Conservation (phyloP, 163 green algal species). For the Prototheca cutis region DNA sequence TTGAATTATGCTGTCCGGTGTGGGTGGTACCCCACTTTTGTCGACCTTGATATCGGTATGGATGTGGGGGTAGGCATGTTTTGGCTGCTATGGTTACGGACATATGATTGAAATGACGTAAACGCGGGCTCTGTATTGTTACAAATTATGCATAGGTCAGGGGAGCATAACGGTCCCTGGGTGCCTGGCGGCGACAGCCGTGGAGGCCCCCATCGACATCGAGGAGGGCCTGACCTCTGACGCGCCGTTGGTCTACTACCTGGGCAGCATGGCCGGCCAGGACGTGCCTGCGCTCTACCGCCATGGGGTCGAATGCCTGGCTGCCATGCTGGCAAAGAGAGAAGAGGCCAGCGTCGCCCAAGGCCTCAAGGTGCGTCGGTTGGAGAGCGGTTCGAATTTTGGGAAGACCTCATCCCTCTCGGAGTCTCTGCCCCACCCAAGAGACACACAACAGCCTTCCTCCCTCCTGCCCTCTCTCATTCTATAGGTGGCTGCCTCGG, state of each 20-base stretch:
- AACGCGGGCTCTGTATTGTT: background rate
- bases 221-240: slow-evolving; percentile 65
- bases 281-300: slow-evolving; percentile 30
- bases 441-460: background rate
- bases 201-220: slow-evolving; percentile 71
- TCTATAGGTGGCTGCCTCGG: slow-evolving; percentile 26
- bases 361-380: slow-evolving; percentile 5
- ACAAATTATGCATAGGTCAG: slow-evolving; percentile 38
- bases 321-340: slow-evolving; percentile 53
- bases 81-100: background rate
- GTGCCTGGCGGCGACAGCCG: slow-evolving; percentile 57
- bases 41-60: slow-evolving; percentile 86
- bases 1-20: slow-evolving; percentile 80
- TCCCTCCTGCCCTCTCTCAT: background rate
- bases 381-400: background rate
- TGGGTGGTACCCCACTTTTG: slow-evolving; percentile 55
- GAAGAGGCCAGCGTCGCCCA: slow-evolving; percentile 22
- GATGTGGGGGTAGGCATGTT: background rate
- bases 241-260: slow-evolving; percentile 71
- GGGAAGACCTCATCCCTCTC: background rate
- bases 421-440: background rate
- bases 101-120: background rate
- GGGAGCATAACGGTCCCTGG: slow-evolving; percentile 66
- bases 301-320: slow-evolving; percentile 65
- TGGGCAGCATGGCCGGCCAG: slow-evolving; percentile 43